Evolutionary conservation across 2,329 filamentous ascomycete species (phyloP).

Genomic region (Diaporthe eres): DNA sequence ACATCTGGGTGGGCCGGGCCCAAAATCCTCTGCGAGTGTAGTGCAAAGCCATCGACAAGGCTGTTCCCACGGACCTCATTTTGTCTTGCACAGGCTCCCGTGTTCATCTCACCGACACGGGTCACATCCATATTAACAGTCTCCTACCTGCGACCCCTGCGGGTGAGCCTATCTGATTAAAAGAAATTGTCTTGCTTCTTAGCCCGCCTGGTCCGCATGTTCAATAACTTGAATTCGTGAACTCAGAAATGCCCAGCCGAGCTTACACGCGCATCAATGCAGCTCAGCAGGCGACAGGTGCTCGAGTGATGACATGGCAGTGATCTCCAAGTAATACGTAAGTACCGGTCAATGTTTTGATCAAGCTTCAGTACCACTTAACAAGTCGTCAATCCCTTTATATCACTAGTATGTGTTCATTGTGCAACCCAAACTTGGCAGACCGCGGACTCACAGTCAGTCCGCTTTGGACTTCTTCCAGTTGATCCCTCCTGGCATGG

Average conservation of each 20-base stretch:
- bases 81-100: neutral
- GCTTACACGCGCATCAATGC: neutral
- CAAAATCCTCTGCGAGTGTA: neutral
- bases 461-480: neutral
- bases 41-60: neutral
- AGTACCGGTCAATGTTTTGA: neutral
- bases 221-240: neutral
- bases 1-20: no score
- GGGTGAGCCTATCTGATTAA: neutral
- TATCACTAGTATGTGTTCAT: no score
- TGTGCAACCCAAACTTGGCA: neutral
- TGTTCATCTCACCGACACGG: neutral
- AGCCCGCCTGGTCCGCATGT: neutral
- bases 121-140: neutral
- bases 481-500: neutral
- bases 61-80: no score
- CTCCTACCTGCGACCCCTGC: neutral
- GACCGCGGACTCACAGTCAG: no score
- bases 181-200: neutral
- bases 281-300: neutral
- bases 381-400: neutral
- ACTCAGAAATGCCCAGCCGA: no score
- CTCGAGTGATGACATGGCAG: neutral
- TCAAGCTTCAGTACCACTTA: no score
- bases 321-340: neutral